These are phyloP conservation scores for Pseudozyma sp. DNA, from an alignment of 1,284 basidiomycete genomes.

Conservation along the genomic window DNA sequence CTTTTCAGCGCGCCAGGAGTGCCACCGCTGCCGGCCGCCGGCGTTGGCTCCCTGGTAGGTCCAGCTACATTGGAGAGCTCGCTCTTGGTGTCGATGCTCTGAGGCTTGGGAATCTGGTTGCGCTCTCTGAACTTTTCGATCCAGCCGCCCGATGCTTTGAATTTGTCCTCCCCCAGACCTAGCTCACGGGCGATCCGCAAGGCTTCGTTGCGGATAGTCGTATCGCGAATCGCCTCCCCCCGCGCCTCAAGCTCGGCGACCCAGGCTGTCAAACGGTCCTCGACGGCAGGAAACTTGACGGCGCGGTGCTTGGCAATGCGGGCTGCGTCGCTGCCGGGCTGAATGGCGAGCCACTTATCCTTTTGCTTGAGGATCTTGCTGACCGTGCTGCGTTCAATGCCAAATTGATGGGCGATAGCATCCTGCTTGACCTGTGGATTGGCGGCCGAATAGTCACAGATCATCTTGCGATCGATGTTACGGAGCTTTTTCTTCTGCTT, in stretches of 20 bases:
- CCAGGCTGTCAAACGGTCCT: conserved; percentile 76
- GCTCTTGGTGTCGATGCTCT: conserved; percentile 1
- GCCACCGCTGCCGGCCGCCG: conserved; percentile 2
- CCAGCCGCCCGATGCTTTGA: conserved; percentile 91
- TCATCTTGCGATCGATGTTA: conserved; percentile 50
- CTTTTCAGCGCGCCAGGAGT: conserved; percentile 5
- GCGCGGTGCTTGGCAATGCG: conserved; percentile 55
- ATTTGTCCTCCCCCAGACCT: conserved; percentile 76
- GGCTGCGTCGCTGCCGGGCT: conserved; percentile 46
- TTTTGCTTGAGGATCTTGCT: conserved; percentile 89
- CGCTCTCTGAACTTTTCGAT: conserved; percentile 90
- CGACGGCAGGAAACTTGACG: conserved; percentile 77
- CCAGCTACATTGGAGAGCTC: conserved; percentile 1
- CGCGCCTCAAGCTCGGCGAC: conserved; percentile 73
- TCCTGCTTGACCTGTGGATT: conserved; percentile 46
- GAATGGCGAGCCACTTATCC: conserved; percentile 80
- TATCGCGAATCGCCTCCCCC: conserved; percentile 76
- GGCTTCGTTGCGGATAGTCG: conserved; percentile 78
- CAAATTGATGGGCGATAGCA: conserved; percentile 72
- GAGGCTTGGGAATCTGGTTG: conserved; percentile 75
- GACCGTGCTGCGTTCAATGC: conserved; percentile 89
- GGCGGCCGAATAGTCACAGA: conserved; percentile 43
- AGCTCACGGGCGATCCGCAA: conserved; percentile 76
- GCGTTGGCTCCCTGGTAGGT: not conserved
- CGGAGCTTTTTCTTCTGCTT: conserved; percentile 53